These are phyloP conservation scores for Suillus clintonianus DNA, from an alignment of 768 basidiomycete species.

Conservation along the genomic window DNA sequence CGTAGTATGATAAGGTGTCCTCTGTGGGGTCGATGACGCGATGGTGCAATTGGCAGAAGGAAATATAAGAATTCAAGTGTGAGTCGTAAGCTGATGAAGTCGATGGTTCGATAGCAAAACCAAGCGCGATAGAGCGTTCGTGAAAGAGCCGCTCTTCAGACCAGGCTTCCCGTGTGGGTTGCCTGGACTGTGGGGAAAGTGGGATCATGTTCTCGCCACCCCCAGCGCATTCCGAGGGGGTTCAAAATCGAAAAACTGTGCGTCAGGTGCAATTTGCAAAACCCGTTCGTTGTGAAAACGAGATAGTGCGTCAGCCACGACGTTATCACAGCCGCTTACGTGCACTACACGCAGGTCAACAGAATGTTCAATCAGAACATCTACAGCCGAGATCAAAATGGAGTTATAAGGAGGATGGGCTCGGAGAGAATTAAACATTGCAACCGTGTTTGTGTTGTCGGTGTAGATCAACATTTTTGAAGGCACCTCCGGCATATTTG, in stretches of 20 bases:
- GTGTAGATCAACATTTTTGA: conserved; percentile 19
- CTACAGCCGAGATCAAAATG: conserved; percentile 15
- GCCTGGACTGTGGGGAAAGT: background rate
- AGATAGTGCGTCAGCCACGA: conserved; percentile 18
- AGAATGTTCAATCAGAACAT: conserved; percentile 10
- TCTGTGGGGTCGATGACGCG: no score
- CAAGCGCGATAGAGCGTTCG: conserved; percentile 36
- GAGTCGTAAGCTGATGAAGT: background rate
- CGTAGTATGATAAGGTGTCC: no score
- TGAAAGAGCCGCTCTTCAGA: no score
- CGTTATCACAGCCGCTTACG: conserved; percentile 22
- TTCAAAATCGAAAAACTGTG: conserved; percentile 7
- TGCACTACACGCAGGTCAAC: conserved; percentile 25
- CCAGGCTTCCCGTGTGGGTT: conserved; percentile 30
- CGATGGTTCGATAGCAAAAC: conserved; percentile 23
- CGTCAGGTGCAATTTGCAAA: fast-evolving
- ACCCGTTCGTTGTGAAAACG: background rate
- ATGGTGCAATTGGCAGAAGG: no score
- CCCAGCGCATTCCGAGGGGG: conserved; percentile 30
- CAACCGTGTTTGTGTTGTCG: conserved; percentile 33
- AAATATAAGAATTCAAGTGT: no score
- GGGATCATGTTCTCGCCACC: conserved; percentile 11
- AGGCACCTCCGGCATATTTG: background rate
- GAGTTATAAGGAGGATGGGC: conserved; percentile 19
- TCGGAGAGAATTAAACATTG: conserved; percentile 29